phyloP scores from a whole-genome alignment of 116 monocot genomes.

The Phalaenopsis hybrid region DNA sequence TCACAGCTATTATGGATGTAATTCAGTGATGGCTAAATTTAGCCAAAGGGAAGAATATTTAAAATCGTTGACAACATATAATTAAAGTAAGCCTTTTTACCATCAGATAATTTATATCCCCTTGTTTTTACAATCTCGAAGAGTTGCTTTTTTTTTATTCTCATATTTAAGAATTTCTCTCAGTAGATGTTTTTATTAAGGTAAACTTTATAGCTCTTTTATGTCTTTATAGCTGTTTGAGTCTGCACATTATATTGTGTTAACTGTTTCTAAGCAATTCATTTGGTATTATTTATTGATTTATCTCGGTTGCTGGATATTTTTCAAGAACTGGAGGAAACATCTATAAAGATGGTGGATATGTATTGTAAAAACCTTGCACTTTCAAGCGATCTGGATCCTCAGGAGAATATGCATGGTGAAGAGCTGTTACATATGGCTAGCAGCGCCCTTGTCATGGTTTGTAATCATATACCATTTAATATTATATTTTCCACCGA shows the following conservation, averaged over 20 bases:
- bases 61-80: not conserved
- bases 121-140: not conserved
- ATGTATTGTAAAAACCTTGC: slow-evolving; percentile 60
- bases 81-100: not conserved
- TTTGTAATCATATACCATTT: slow-evolving; percentile 18
- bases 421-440: slow-evolving; percentile 89
- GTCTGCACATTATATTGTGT: not conserved
- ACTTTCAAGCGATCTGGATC: slow-evolving; percentile 87
- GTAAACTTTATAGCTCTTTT: not conserved
- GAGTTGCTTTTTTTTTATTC: not conserved
- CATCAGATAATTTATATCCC: not conserved
- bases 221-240: not conserved
- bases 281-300: not conserved
- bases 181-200: not conserved
- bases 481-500: not conserved
- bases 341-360: slow-evolving; percentile 54
- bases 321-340: slow-evolving; percentile 56
- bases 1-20: no score
- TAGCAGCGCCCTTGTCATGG: slow-evolving; percentile 68
- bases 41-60: no score
- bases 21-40: no score
- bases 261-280: not conserved
- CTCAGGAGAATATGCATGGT: slow-evolving; percentile 81
- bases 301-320: not conserved
- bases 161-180: not conserved